A percentile compares a stretch with the other conserved stretches of the same genome.
Conservation (phyloP, 1,139 yeast genomes). For the Magnusiomyces sp. region DNA sequence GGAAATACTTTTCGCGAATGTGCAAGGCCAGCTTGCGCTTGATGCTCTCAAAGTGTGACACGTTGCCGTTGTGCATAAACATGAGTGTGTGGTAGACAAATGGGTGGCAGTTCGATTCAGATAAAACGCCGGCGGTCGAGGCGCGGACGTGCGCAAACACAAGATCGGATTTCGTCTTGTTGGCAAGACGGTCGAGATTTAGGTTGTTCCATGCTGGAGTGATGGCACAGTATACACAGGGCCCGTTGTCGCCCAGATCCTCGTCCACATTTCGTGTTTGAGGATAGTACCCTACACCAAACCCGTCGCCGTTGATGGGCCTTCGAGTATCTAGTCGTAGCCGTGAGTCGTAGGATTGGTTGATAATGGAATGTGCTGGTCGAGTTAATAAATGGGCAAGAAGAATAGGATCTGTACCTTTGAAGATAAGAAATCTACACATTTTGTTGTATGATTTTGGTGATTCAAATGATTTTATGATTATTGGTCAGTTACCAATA, state of each 20-base stretch:
- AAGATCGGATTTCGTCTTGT: conserved; percentile 72
- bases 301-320: conserved; percentile 97
- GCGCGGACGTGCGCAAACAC: conserved; percentile 97
- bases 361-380: conserved; percentile 95
- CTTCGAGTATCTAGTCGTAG: conserved; percentile 77
- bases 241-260: conserved; percentile 47
- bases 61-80: conserved; percentile 97
- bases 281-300: conserved; percentile 90
- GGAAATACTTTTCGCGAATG: conserved; percentile 70
- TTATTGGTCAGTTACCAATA: no score
- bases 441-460: conserved; percentile 23
- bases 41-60: conserved; percentile 62
- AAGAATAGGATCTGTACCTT: conserved; percentile 67
- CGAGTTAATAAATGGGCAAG: conserved; percentile 80
- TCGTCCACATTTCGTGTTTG: conserved; percentile 34
- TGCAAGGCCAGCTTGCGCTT: conserved; percentile 66
- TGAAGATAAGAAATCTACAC: conserved; percentile 54
- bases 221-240: conserved; percentile 84
- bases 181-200: conserved; percentile 75
- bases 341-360: conserved; percentile 88
- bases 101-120: conserved; percentile 96
- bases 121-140: conserved; percentile 84
- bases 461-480: not conserved
- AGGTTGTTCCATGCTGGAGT: conserved; percentile 97
- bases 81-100: conserved; percentile 73